Base-by-base conservation (phyloP, 2,329 filamentous ascomycete genomes). In the Penicillium sp. region DNA sequence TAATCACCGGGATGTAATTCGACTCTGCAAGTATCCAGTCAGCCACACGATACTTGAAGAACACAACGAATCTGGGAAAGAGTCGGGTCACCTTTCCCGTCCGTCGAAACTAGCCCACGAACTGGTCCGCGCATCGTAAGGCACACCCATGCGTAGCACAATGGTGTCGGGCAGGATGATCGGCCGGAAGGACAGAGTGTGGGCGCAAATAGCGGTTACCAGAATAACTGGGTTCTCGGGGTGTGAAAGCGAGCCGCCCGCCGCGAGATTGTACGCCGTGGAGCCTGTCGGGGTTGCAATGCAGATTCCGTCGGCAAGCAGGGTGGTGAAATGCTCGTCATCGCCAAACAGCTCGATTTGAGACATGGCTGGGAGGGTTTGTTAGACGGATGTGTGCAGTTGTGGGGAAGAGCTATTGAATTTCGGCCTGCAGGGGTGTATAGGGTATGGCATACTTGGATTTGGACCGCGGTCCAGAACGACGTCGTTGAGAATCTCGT, bases 31-130 rank as follows among this genome's bases (percentile, higher is more conserved):
- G 35, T 1, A 7, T 14, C 39, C n/a, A 7, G 39, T 57, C 45
- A 67, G 55, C 76, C 55, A 34, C 17, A 49, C n/a, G 6, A 20
- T 45, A 7, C 42, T 28, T 8, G n/a, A 45, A 35, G 11, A 45
- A 22, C 1, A 2, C 31, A 35, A 20, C 28, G 6, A 1, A 2
- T n/a, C 17, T 47, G 31, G 31, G 17, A 11, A 17, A 60, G 48
- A 11, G 12, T 48, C 20, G 4, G 49, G 76, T 67, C 69, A 84
- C 78, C 92, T 87, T 80, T 97, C 92, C 62, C 92, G 86, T 1
- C 95, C 95, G 76, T 99, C 95, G 73, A 99, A 99, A 75, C 92
- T 96, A n/a, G 93, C 95, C 94, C 95, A 99, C 42, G 90, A 93
- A 67, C 87, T 90, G 4, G 92, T 92, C 52, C 95, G 84, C 8